A percentile compares a stretch with the other conserved stretches of the same genome.
phyloP scores from a whole-genome alignment of 192 early-diverging fungal species.

The Backusella sp. region DNA sequence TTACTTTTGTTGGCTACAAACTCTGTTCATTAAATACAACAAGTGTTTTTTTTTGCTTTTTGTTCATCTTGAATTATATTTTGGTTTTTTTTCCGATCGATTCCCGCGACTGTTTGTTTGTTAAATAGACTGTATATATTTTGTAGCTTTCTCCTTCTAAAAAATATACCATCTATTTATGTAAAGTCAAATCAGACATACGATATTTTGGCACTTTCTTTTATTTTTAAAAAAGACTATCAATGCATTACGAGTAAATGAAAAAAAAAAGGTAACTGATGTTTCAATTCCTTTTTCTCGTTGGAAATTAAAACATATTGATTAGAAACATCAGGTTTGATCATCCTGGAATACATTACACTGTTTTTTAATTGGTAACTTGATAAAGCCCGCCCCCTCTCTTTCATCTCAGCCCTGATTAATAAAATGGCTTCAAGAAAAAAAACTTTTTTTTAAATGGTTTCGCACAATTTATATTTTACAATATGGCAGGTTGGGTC shows the following conservation, averaged over 20 bases:
- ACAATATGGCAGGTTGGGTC: slow-evolving; percentile 39
- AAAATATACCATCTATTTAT: not conserved
- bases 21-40: too few species aligned
- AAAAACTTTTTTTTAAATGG: not conserved
- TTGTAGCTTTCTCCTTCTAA: not conserved
- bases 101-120: not conserved
- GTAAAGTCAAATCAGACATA: not conserved
- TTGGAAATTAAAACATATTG: not conserved
- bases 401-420: not conserved
- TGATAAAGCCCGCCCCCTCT: not conserved
- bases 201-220: not conserved
- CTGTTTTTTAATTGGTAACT: not conserved
- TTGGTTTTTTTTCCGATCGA: too few species aligned
- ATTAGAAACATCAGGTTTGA: not conserved
- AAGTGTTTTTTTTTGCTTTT: too few species aligned
- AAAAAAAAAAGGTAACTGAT: not conserved
- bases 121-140: not conserved
- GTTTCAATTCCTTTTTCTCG: not conserved
- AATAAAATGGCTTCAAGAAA: not conserved
- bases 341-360: not conserved
- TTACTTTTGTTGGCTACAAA: too few species aligned
- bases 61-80: too few species aligned
- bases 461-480: not conserved
- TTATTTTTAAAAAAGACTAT: not conserved
- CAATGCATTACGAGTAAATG: not conserved